Evolutionary conservation across 371 early-diverging fungal species (phyloP), one percentile per base, ranked within the genome.

Genomic region (Haplosporangium sp.): DNA sequence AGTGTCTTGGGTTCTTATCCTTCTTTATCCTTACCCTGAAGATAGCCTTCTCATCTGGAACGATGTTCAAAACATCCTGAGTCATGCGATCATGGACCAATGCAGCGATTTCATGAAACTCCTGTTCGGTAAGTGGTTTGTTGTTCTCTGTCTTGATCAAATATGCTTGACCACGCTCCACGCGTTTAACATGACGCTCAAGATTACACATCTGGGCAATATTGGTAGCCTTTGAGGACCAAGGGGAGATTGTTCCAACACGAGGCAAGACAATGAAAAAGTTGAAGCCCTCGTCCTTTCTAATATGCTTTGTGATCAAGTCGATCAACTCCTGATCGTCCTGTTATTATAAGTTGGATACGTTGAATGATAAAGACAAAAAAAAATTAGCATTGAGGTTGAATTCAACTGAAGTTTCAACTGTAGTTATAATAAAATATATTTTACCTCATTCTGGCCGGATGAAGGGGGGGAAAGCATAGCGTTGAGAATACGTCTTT

Each of bases 161-260:
- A 76, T 91, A 96, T 4, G 91, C 94, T 11, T 87, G 81, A 55
- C 96, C 97, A 37, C 99, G 92, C 84, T 98, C 99, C 65, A 98
- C 90, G 17, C 98, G 88, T 64, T 86, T 85, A 42, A 97, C 92
- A 34, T 87, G 73, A 40, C 83, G 69, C 40, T 85, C 79, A 37
- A 98, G 87, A 27, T 94, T 96, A 85, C 97, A 98, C 61, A 94
- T 89, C 60, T 91, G 90, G 6, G 95, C 94, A 84, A 98, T 98
- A 71, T 98, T 97, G 48, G 98, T 97, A 3, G 99, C 99, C 87
- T 98, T 98, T 65, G 97, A 96, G 3, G 97, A 97, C 99, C 99
- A 98, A n/a, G 99, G 98, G 9, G 97, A 96, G 69, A 97, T 98
- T 44, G 98, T 97, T 44, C 98, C 98, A 62, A 90, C 88, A 20